Evolutionary conservation across 2,329 filamentous ascomycete species (phyloP).

Genomic region (Biscogniauxia marginata): DNA sequence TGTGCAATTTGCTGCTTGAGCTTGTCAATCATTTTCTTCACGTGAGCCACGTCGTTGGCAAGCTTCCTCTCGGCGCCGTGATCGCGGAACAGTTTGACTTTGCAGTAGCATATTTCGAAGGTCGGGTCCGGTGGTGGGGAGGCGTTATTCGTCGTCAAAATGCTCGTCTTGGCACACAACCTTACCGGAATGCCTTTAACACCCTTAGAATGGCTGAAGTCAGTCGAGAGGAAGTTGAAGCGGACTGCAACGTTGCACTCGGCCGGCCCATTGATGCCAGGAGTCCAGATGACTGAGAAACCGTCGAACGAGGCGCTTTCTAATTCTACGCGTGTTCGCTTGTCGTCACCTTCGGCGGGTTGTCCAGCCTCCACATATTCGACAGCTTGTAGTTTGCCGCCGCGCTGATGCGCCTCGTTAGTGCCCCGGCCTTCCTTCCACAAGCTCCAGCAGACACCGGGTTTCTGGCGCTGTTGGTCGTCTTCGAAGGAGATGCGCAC

Average conservation of each 20-base stretch:
- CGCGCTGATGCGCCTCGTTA: conserved; percentile 91
- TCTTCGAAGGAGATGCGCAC: conserved; percentile 97
- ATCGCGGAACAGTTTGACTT: conserved; percentile 94
- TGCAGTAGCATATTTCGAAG: conserved; percentile 86
- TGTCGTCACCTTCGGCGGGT: conserved; percentile 60
- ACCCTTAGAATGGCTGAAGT: conserved; percentile 98
- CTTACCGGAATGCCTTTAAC: conserved; percentile 96
- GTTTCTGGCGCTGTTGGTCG: conserved; percentile 83
- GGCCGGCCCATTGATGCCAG: conserved; percentile 62
- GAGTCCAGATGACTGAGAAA: conserved; percentile 87
- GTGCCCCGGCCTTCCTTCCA: conserved; percentile 98
- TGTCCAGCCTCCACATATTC: conserved; percentile 78
- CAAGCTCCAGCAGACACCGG: conserved; percentile 77
- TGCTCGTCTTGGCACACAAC: conserved; percentile 85
- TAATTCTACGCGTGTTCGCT: conserved; percentile 66
- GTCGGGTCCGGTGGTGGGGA: conserved; percentile 45
- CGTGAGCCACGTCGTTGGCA: conserved; percentile 89
- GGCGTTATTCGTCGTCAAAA: conserved; percentile 54
- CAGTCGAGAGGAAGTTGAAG: conserved; percentile 97
- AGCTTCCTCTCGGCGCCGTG: conserved; percentile 94
- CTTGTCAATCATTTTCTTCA: conserved; percentile 96
- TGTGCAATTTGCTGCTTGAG: conserved; percentile 91
- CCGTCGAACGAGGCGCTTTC: conserved; percentile 86
- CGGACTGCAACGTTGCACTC: conserved; percentile 88
- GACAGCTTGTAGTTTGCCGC: conserved; percentile 88